A percentile compares a stretch with the other conserved stretches of the same genome.
Evolutionary conservation across 2,329 filamentous ascomycete genomes (phyloP).

Genomic region (Fusarium temperatum): DNA sequence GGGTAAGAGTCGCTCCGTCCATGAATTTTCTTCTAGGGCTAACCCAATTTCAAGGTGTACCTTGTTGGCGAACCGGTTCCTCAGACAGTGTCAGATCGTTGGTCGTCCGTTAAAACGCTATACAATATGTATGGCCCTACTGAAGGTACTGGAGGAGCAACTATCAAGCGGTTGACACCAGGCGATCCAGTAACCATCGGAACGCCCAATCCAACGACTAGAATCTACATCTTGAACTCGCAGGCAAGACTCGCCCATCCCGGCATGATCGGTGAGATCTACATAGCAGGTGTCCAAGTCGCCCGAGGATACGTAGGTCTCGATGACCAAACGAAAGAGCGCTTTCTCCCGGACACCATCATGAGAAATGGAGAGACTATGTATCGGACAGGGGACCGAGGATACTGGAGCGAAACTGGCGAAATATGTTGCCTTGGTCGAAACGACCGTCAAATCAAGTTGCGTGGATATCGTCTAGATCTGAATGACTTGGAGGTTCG

Average conservation of each 20-base stretch:
- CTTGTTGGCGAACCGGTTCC: neutral
- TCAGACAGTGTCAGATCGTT: neutral
- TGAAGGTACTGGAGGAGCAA: neutral
- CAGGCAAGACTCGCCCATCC: neutral
- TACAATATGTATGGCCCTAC: neutral
- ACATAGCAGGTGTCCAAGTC: neutral
- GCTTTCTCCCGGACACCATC: neutral
- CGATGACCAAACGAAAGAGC: neutral
- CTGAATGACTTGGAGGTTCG: neutral
- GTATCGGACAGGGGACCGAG: neutral
- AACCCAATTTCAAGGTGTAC: neutral
- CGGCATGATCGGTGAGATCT: neutral
- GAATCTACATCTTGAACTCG: neutral
- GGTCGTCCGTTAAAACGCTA: neutral
- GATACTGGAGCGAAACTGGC: neutral
- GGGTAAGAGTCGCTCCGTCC: neutral
- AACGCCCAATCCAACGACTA: neutral
- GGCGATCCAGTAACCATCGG: neutral
- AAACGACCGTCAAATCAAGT: neutral
- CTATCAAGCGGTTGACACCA: neutral
- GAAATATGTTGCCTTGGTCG: neutral
- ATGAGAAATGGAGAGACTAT: neutral
- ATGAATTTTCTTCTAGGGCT: rapidly evolving
- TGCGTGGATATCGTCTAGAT: neutral
- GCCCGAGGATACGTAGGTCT: neutral